These are phyloP conservation scores for Stentor coeruleus DNA, from an alignment of 73 alveolate genomes.

Conservation along the genomic window DNA sequence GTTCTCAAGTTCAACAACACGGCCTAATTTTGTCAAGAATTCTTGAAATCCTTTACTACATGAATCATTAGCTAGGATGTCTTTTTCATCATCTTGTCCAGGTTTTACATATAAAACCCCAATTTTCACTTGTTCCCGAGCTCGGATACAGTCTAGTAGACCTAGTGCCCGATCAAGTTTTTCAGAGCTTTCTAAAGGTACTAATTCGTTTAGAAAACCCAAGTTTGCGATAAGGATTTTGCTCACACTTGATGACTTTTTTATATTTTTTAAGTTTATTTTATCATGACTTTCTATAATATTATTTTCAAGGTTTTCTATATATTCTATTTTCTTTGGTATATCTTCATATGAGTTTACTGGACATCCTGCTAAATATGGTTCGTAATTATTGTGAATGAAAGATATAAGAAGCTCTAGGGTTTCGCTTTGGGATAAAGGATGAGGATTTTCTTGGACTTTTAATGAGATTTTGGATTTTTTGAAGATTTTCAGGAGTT, in stretches of 20 bases:
- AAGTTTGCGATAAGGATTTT: not conserved
- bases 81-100: conserved; percentile 24
- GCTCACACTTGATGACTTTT: not conserved
- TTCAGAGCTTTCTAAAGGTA: not conserved
- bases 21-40: not conserved
- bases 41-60: not conserved
- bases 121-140: conserved; percentile 19
- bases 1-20: conserved; percentile 3
- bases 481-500: not conserved
- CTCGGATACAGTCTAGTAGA: not conserved
- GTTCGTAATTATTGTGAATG: not conserved
- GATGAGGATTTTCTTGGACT: not conserved
- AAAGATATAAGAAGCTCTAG: not conserved
- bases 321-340: not conserved
- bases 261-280: not conserved
- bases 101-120: conserved; percentile 25
- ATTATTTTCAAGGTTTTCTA: not conserved
- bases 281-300: not conserved
- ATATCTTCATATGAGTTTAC: not conserved
- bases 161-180: not conserved
- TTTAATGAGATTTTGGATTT: not conserved
- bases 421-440: not conserved
- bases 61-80: not conserved
- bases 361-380: not conserved
- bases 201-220: not conserved